These are phyloP conservation scores for Entelexis paramagnoliae DNA, from an alignment of 1,139 yeast genomes.

Conservation along the genomic window DNA sequence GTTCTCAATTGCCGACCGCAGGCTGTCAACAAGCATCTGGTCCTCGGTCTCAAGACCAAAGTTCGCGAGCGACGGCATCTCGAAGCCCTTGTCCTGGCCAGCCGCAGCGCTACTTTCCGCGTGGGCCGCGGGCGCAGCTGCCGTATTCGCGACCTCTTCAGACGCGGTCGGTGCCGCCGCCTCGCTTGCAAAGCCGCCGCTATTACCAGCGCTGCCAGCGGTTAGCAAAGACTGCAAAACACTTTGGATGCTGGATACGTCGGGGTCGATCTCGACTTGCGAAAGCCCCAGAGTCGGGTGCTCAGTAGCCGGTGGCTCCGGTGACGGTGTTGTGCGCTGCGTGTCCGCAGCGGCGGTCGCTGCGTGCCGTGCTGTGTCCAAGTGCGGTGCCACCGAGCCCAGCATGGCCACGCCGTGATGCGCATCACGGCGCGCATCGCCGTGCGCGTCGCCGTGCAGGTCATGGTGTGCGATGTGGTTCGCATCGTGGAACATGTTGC, in stretches of 20 bases:
- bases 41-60: slow-evolving; percentile 19
- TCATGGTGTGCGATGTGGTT: too few relatives aligned
- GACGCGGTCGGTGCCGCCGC: not conserved
- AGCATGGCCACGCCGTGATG: too few relatives aligned
- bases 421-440: too few relatives aligned
- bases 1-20: slow-evolving; percentile 16
- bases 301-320: not conserved
- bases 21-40: slow-evolving; percentile 21
- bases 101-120: too few relatives aligned
- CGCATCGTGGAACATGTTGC: too few relatives aligned
- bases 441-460: too few relatives aligned
- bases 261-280: slow-evolving; percentile 16
- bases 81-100: not conserved
- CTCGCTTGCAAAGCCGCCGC: not conserved
- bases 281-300: not conserved
- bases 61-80: slow-evolving; percentile 1
- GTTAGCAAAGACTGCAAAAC: slow-evolving; percentile 18
- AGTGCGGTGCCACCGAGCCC: too few relatives aligned
- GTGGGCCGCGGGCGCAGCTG: too few relatives aligned
- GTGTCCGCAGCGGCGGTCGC: too few relatives aligned
- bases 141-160: too few relatives aligned
- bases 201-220: not conserved
- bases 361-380: too few relatives aligned
- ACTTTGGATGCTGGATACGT: slow-evolving; percentile 20
- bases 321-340: too few relatives aligned